A percentile compares a stretch with the other conserved stretches of the same genome.
phyloP scores from a whole-genome alignment of 1,284 basidiomycete species.

The Filobasidium uniguttulatum region DNA sequence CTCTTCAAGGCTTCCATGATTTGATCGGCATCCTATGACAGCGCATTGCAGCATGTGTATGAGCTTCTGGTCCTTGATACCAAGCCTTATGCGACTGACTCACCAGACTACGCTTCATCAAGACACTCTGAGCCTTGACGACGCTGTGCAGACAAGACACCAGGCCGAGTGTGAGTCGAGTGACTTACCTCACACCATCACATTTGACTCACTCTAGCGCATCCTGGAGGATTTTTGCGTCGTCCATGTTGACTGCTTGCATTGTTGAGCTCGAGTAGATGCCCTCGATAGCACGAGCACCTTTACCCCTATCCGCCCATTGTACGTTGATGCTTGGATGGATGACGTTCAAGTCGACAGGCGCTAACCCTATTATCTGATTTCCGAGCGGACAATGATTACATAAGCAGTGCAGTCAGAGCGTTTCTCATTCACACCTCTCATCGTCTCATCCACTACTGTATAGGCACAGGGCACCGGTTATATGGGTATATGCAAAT shows the following conservation, averaged over 20 bases:
- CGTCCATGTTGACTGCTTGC: constrained; percentile 11
- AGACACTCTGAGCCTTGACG: constrained; percentile 82
- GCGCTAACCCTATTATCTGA: too few relatives aligned
- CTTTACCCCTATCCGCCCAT: too few relatives aligned
- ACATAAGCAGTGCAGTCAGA: too few relatives aligned
- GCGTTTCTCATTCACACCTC: too few relatives aligned
- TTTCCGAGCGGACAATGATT: too few relatives aligned
- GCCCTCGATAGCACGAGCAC: too few relatives aligned
- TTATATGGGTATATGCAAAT: too few relatives aligned
- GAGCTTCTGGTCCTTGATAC: neutral
- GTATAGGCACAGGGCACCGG: too few relatives aligned
- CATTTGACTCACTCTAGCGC: constrained; percentile 43
- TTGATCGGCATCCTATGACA: constrained; percentile 65
- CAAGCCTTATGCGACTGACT: constrained; percentile 26
- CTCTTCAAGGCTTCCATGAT: constrained; percentile 95
- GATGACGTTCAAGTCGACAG: too few relatives aligned
- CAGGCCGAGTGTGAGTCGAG: neutral
- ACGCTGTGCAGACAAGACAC: constrained; percentile 37
- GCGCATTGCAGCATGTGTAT: neutral
- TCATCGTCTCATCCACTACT: too few relatives aligned
- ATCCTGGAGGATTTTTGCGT: constrained; percentile 63
- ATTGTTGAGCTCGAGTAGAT: neutral
- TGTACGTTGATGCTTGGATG: too few relatives aligned
- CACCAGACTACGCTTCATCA: constrained; percentile 84
- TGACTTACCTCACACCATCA: neutral